A percentile compares a stretch with the other conserved stretches of the same genome.
Evolutionary conservation across 306 rosid species (phyloP).

Genomic region (Castanea crenata): DNA sequence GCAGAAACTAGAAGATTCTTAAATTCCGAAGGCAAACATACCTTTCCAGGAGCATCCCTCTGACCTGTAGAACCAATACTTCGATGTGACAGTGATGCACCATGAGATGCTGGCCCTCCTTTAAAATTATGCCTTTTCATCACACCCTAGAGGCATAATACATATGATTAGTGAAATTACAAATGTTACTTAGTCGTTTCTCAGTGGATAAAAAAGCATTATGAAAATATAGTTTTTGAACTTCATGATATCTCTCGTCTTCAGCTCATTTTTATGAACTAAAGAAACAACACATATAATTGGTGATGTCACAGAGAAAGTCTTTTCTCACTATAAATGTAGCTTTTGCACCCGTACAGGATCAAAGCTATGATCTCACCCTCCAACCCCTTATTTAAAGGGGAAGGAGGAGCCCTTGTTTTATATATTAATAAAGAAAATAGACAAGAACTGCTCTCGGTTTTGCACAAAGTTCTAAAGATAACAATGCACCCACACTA

Average conservation of each 20-base stretch:
- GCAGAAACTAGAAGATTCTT: neutral
- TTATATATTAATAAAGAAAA: neutral
- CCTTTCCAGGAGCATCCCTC: slow-evolving; percentile 76
- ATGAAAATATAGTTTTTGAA: neutral
- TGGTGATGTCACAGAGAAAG: neutral
- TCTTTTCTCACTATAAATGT: neutral
- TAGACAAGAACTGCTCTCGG: neutral
- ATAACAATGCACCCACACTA: slow-evolving; percentile 6
- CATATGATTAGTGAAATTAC: slow-evolving; percentile 6
- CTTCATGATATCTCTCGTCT: neutral
- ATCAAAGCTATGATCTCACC: neutral
- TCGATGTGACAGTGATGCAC: slow-evolving; percentile 66
- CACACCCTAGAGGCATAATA: slow-evolving; percentile 57
- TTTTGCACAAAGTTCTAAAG: neutral
- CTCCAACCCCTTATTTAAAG: neutral
- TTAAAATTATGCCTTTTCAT: slow-evolving; percentile 50
- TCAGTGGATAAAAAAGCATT: neutral
- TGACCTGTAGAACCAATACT: slow-evolving; percentile 72
- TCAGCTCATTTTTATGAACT: neutral
- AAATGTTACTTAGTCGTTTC: neutral
- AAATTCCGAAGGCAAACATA: slow-evolving; percentile 20
- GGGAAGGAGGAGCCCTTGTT: neutral
- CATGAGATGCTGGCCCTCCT: slow-evolving; percentile 80
- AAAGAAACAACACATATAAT: neutral
- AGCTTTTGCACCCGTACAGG: neutral